These are phyloP conservation scores for Ceratocystis huliohia DNA, from an alignment of 2,329 filamentous ascomycete species.

Conservation along the genomic window DNA sequence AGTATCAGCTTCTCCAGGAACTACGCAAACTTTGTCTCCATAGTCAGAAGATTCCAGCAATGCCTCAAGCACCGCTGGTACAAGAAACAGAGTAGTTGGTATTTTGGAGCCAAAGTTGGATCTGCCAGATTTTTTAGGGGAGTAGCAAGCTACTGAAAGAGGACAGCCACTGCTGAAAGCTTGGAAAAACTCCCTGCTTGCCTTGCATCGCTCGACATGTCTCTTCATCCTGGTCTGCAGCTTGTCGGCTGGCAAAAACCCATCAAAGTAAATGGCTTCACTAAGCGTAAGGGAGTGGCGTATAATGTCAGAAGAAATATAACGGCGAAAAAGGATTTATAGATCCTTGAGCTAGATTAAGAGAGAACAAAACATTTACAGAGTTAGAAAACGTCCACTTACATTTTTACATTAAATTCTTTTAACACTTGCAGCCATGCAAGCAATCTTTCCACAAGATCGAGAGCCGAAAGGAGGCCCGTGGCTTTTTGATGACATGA, in stretches of 20 bases:
- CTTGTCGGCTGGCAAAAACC: slow-evolving; percentile 59
- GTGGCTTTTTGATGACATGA: background rate
- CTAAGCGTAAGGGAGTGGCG: slow-evolving; percentile 30
- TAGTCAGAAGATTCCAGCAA: slow-evolving; percentile 39
- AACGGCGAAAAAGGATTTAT: no score
- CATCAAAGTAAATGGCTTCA: slow-evolving; percentile 71
- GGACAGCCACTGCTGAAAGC: slow-evolving; percentile 20
- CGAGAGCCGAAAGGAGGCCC: slow-evolving; percentile 35
- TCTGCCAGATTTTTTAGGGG: slow-evolving; percentile 26
- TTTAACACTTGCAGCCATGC: slow-evolving; percentile 51
- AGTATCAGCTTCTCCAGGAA: slow-evolving; percentile 73
- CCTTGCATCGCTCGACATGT: slow-evolving; percentile 21
- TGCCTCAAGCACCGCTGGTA: slow-evolving; percentile 63
- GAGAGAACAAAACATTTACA: slow-evolving; percentile 19
- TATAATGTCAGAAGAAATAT: background rate
- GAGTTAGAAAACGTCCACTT: slow-evolving; percentile 23
- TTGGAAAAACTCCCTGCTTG: slow-evolving; percentile 24
- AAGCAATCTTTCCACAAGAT: slow-evolving; percentile 47
- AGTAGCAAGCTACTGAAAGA: slow-evolving; percentile 30
- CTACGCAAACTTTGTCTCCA: slow-evolving; percentile 38
- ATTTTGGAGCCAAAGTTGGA: background rate
- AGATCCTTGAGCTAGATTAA: background rate
- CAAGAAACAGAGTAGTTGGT: slow-evolving; percentile 43
- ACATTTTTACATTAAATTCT: slow-evolving; percentile 49
- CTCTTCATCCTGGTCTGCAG: slow-evolving; percentile 47